A percentile compares a stretch with the other conserved stretches of the same genome.
Evolutionary conservation across 202 grass and related monocot species (phyloP).

Genomic region (Setaria italica): DNA sequence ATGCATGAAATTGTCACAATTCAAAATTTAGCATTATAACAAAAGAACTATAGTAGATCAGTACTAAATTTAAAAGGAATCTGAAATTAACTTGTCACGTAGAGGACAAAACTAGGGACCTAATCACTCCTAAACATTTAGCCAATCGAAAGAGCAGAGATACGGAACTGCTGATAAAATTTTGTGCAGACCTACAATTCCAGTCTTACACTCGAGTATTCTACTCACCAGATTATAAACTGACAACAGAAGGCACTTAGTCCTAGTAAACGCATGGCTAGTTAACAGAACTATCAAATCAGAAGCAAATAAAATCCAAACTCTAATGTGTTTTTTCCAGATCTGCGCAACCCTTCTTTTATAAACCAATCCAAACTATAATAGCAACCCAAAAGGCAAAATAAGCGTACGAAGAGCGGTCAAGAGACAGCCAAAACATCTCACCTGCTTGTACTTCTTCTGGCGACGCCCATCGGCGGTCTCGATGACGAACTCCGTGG

Average conservation of each 20-base stretch:
- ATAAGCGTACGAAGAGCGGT: not conserved
- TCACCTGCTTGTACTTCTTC: slow-evolving; percentile 92
- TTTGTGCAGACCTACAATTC: not conserved
- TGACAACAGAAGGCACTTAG: not conserved
- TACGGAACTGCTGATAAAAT: not conserved
- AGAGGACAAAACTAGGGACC: not conserved
- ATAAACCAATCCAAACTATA: not conserved
- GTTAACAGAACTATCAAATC: not conserved
- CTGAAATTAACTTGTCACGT: not conserved
- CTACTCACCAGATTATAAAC: not conserved
- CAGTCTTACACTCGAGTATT: not conserved
- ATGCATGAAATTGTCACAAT: not conserved
- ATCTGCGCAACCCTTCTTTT: not conserved
- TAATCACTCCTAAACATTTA: not conserved
- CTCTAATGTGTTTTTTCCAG: not conserved
- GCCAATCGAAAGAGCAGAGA: not conserved
- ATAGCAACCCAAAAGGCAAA: not conserved
- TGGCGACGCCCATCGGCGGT: slow-evolving; percentile 66
- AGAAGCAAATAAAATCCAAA: not conserved
- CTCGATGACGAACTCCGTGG: slow-evolving; percentile 90
- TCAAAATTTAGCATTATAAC: not conserved
- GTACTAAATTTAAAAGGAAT: not conserved
- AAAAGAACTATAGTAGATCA: not conserved
- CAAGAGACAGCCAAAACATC: slow-evolving; percentile 3
- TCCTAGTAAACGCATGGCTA: not conserved